Conservation (phyloP, 768 basidiomycete genomes). For the Agaricus blazei region DNA sequence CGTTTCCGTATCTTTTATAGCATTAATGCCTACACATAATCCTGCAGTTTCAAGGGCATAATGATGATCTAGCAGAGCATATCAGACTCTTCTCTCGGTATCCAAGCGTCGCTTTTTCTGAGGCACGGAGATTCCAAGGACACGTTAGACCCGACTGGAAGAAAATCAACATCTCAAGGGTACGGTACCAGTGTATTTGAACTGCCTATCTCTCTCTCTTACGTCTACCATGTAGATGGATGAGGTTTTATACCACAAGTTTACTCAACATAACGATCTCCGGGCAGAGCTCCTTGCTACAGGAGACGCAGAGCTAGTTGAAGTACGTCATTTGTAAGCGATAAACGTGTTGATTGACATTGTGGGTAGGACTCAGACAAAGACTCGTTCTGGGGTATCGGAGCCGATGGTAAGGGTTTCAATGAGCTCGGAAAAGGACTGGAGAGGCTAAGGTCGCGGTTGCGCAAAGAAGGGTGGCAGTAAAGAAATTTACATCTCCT, state of each 20-base stretch:
- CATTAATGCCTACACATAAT: not conserved
- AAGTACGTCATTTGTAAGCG: constrained; percentile 35
- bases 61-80: constrained; percentile 63
- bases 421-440: constrained; percentile 75
- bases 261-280: constrained; percentile 62
- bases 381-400: constrained; percentile 77
- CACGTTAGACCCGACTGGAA: constrained; percentile 66
- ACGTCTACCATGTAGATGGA: constrained; percentile 51
- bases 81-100: constrained; percentile 59
- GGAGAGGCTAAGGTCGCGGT: constrained; percentile 51
- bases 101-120: constrained; percentile 61
- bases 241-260: constrained; percentile 58
- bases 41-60: constrained; percentile 51
- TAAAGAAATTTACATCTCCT: constrained; percentile 15
- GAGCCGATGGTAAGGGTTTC: constrained; percentile 57
- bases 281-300: constrained; percentile 57
- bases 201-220: constrained; percentile 1
- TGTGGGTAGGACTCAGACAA: constrained; percentile 58
- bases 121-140: constrained; percentile 59
- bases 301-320: constrained; percentile 61
- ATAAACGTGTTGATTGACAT: not conserved
- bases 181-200: constrained; percentile 16
- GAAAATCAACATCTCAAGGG: constrained; percentile 62
- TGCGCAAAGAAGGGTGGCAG: constrained; percentile 26
- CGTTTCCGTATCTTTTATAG: constrained; percentile 1